Base-by-base conservation (phyloP, 345 rosid species). In the Nasturtium officinale region DNA sequence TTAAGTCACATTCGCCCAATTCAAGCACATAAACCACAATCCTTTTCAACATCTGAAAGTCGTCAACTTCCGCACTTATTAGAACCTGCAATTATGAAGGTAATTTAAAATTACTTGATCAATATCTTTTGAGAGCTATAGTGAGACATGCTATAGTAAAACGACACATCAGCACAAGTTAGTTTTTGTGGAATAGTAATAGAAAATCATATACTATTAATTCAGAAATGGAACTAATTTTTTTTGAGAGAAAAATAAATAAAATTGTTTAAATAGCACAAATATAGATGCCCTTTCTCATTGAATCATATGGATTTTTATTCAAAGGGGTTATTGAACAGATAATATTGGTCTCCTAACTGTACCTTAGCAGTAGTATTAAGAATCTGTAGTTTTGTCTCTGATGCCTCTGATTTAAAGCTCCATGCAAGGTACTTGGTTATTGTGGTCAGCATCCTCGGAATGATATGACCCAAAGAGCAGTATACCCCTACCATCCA, bases 401-500 rank as follows among this genome's bases (percentile, higher is more conserved):
- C 99, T 65, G 79, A 43, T 60, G 90, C 87, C 79, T 95, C 99
- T 73, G 87, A 83, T 72, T 83, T 86, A 77, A 88, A 95, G 79
- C 94, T 85, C 93, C 90, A 83, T 55, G 96, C 96, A 74, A 95
- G 90, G 83, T 91, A 95, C 77, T 85, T 85, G 18, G 93, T 84
- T 63, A 95, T 83, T 38, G 90, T 84, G 73, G 82, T 76, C 72
- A 91, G 54, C 89, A 86, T 91, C 84, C 79, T 87, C 2, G 96
- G 93, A 65, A 95, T 88, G 67, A 74, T 84, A 64, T 82, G 85
- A 65, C 98, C 98, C 80, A 88, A 12, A 48, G 86, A 80, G 78
- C 83, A 77, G 74, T 91, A 95, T 67, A 87, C 96, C 54, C 96
- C 99, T 65, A 88, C 77, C 96, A 95, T 88, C 99, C 99, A 95